A percentile compares a stretch with the other conserved stretches of the same genome.
Evolutionary conservation across 148 eudicot species (phyloP).

Genomic region (Rhododendron ferrugineum): DNA sequence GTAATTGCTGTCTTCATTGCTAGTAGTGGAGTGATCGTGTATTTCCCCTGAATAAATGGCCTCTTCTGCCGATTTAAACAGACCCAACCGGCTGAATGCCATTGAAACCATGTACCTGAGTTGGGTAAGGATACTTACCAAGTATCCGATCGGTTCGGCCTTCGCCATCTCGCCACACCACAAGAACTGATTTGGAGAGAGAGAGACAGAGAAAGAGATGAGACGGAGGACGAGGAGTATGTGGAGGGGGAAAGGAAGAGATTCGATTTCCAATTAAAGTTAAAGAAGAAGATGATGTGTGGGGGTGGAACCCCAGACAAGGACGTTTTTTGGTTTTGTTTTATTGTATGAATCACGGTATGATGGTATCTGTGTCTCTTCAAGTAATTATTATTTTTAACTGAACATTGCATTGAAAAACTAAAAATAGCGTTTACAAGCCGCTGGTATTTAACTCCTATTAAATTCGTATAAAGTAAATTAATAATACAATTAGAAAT

Average conservation of each 20-base stretch:
- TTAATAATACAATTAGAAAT: too few relatives aligned
- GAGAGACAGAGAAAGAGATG: background rate
- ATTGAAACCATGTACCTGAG: background rate
- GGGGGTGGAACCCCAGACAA: too few relatives aligned
- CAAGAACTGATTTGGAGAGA: background rate
- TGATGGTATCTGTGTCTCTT: too few relatives aligned
- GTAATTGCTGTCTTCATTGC: background rate
- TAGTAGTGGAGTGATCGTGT: background rate
- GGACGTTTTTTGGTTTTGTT: too few relatives aligned
- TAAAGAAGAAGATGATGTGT: too few relatives aligned
- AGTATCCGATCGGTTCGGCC: background rate
- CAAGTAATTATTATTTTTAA: too few relatives aligned
- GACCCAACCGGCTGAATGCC: constrained; percentile 7
- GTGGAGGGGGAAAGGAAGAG: background rate
- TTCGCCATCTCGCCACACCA: background rate
- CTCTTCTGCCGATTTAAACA: background rate
- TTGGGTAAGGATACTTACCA: background rate
- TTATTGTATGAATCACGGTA: too few relatives aligned
- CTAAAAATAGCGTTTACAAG: too few relatives aligned
- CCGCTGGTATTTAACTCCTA: too few relatives aligned
- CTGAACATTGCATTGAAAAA: too few relatives aligned
- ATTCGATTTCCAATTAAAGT: background rate
- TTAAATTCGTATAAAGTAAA: too few relatives aligned
- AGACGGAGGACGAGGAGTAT: background rate
- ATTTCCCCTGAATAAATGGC: background rate